A percentile compares a stretch with the other conserved stretches of the same genome.
Evolutionary conservation across 2,329 filamentous ascomycete species (phyloP).

Genomic region (Fusarium citri): DNA sequence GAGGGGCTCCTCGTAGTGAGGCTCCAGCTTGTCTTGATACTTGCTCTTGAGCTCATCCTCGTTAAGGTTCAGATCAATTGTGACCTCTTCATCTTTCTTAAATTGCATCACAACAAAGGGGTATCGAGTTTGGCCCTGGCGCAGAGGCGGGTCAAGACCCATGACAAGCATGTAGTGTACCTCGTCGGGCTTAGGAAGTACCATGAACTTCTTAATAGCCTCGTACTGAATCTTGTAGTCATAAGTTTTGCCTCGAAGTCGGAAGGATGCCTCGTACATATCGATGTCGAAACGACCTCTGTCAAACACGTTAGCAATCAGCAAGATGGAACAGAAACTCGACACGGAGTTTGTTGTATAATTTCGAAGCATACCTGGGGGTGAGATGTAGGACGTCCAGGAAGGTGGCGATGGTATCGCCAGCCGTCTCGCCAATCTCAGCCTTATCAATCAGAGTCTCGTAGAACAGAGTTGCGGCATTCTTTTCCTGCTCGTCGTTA

Average conservation of each 20-base stretch:
- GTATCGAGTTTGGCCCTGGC: slow-evolving; percentile 97
- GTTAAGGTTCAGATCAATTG: slow-evolving; percentile 94
- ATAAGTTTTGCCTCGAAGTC: slow-evolving; percentile 97
- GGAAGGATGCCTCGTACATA: slow-evolving; percentile 98
- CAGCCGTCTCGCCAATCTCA: slow-evolving; percentile 98
- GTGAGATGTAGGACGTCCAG: slow-evolving; percentile 96
- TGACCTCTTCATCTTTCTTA: slow-evolving; percentile 97
- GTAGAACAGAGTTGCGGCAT: slow-evolving; percentile 96
- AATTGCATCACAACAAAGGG: slow-evolving; percentile 99
- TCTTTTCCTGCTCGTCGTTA: slow-evolving; percentile 77
- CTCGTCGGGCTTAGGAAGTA: slow-evolving; percentile 98
- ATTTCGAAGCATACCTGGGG: slow-evolving; percentile 71
- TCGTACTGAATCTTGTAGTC: slow-evolving; percentile 99
- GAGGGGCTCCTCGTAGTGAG: slow-evolving; percentile 93
- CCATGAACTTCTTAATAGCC: slow-evolving; percentile 98
- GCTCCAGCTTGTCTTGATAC: slow-evolving; percentile 89
- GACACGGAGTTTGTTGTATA: background rate
- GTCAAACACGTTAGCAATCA: slow-evolving; percentile 33
- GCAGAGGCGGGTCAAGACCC: slow-evolving; percentile 91
- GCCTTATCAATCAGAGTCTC: slow-evolving; percentile 98
- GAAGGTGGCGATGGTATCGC: slow-evolving; percentile 97
- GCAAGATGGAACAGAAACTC: background rate
- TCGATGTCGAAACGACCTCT: slow-evolving; percentile 99
- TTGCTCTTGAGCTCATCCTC: slow-evolving; percentile 85
- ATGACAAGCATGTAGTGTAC: slow-evolving; percentile 95